Percentiles rank a stretch among this genome's conserved stretches.
phyloP scores from a whole-genome alignment of 768 basidiomycete genomes.

The Candolleomyces efflorescens region DNA sequence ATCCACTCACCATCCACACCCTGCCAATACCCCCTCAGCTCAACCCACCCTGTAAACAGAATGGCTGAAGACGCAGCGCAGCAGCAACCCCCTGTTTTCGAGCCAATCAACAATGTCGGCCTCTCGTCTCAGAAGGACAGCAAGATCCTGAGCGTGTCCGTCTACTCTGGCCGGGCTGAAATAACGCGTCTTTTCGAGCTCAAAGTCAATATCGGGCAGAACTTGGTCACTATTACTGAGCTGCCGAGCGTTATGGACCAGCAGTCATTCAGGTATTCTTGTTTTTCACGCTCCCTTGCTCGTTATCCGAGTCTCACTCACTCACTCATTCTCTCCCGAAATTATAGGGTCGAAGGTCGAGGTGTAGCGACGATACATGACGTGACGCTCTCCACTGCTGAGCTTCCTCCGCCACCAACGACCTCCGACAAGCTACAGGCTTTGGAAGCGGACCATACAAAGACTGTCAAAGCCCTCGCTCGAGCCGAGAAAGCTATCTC shows the following conservation, averaged over 20 bases:
- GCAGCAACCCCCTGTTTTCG: conserved; percentile 12
- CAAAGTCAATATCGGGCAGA: conserved; percentile 33
- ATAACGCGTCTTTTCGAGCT: conserved; percentile 37
- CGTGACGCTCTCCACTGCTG: conserved; percentile 28
- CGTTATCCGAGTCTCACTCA: conserved; percentile 1
- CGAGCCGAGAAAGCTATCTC: conserved; percentile 23
- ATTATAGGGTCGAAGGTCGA: conserved; percentile 42
- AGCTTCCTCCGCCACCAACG: conserved; percentile 13
- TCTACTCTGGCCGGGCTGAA: conserved; percentile 40
- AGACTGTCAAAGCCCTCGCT: conserved; percentile 23
- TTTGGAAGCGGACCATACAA: conserved; percentile 21
- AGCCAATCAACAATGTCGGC: conserved; percentile 22
- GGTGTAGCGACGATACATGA: conserved; percentile 45
- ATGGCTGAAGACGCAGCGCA: conserved; percentile 6
- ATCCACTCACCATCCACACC: too few species aligned
- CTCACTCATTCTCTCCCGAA: neutral
- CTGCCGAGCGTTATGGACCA: conserved; percentile 33
- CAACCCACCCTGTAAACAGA: neutral
- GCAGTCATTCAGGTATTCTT: conserved; percentile 41
- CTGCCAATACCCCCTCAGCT: too few species aligned
- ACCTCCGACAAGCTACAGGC: conserved; percentile 23
- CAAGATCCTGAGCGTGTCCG: conserved; percentile 34
- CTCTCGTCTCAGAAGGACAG: conserved; percentile 27
- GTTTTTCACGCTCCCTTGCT: too few species aligned
- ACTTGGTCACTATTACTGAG: conserved; percentile 34